A percentile compares a stretch with the other conserved stretches of the same genome.
These are phyloP conservation scores for Amanita pseudoporphyria DNA, from an alignment of 768 basidiomycete species.

Conservation along the genomic window DNA sequence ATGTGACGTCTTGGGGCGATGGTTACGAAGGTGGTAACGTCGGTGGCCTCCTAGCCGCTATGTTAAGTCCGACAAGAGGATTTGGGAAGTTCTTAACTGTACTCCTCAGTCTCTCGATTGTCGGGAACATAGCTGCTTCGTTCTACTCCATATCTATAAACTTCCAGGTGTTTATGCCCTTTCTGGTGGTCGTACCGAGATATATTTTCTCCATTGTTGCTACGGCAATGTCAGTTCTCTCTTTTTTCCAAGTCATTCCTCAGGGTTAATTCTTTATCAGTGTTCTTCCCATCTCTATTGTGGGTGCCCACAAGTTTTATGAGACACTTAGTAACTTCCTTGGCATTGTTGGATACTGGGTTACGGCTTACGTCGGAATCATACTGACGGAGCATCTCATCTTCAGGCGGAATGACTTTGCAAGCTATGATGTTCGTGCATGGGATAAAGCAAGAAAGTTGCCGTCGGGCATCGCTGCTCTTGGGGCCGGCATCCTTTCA, in stretches of 20 bases:
- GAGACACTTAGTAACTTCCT: conserved; percentile 64
- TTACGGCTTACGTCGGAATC: conserved; percentile 50
- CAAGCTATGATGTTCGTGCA: conserved; percentile 37
- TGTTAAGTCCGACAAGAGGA: conserved; percentile 58
- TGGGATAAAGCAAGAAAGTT: conserved; percentile 53
- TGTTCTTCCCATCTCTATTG: conserved; percentile 64
- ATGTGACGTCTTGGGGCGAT: conserved; percentile 49
- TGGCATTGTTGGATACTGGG: conserved; percentile 64
- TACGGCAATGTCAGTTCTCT: conserved; percentile 50
- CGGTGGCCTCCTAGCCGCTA: conserved; percentile 63
- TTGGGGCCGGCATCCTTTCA: conserved; percentile 40
- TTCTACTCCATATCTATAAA: conserved; percentile 76
- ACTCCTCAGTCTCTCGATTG: conserved; percentile 71
- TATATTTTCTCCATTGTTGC: conserved; percentile 69
- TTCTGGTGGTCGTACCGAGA: conserved; percentile 51
- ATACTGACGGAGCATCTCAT: conserved; percentile 60
- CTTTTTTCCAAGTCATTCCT: not conserved
- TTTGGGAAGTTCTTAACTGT: conserved; percentile 79
- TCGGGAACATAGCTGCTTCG: conserved; percentile 73
- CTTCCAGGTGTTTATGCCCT: conserved; percentile 60
- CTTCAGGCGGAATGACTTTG: conserved; percentile 47
- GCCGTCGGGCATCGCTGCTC: conserved; percentile 61
- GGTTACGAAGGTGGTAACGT: conserved; percentile 51
- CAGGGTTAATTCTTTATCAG: conserved; percentile 23
- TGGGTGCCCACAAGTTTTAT: conserved; percentile 68